Evolutionary conservation across 805 yeast species (phyloP).

Genomic region (Teunomyces panamensis): DNA sequence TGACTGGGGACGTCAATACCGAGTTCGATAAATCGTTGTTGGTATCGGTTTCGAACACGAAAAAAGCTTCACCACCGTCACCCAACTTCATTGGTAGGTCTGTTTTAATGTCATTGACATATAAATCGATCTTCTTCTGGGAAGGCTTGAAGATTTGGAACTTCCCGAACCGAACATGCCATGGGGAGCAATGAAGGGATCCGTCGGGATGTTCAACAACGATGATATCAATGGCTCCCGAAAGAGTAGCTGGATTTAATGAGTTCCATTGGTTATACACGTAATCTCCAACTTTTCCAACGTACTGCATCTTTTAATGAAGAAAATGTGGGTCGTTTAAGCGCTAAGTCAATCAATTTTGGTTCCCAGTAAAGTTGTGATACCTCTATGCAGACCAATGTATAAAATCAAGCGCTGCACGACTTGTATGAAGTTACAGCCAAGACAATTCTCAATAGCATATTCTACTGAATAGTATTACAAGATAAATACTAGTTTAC

Average conservation of each 20-base stretch:
- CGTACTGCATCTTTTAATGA: slow-evolving; percentile 73
- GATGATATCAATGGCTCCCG: slow-evolving; percentile 96
- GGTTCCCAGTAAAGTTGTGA: not conserved
- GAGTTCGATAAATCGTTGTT: slow-evolving; percentile 62
- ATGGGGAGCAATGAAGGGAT: slow-evolving; percentile 84
- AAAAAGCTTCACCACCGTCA: slow-evolving; percentile 97
- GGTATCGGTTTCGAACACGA: slow-evolving; percentile 83
- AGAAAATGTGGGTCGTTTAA: not conserved
- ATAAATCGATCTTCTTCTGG: slow-evolving; percentile 88
- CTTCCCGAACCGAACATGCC: slow-evolving; percentile 95
- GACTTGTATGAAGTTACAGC: not conserved
- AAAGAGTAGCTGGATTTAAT: slow-evolving; percentile 90
- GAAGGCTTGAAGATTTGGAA: slow-evolving; percentile 90
- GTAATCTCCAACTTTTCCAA: slow-evolving; percentile 91
- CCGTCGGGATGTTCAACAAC: slow-evolving; percentile 89
- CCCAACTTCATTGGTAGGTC: slow-evolving; percentile 94
- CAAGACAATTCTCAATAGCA: too few species aligned
- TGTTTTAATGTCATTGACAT: slow-evolving; percentile 77
- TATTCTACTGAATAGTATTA: too few species aligned
- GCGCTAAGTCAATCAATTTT: not conserved
- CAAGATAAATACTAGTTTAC: not conserved
- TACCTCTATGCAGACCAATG: not conserved
- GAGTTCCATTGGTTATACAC: slow-evolving; percentile 98
- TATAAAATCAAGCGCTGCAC: not conserved
- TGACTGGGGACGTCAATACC: slow-evolving; percentile 82